Evolutionary conservation across 305 asterid genomes (phyloP).

Genomic region (Striga hermonthica): DNA sequence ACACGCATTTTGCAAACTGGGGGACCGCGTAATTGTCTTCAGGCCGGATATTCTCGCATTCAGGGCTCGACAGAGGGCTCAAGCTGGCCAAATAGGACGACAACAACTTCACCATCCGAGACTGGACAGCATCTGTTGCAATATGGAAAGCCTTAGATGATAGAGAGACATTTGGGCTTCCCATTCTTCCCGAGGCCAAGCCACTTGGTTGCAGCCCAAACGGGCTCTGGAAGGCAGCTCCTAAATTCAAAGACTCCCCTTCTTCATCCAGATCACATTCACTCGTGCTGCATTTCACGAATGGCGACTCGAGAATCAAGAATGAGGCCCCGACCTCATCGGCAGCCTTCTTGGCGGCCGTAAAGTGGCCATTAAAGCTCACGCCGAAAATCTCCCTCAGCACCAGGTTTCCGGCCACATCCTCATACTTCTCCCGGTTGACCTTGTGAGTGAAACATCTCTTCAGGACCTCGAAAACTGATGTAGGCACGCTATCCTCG

Average conservation of each 20-base stretch:
- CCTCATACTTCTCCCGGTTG: constrained; percentile 67
- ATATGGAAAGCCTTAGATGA: constrained; percentile 36
- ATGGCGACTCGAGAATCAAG: constrained; percentile 75
- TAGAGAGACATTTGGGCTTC: constrained; percentile 32
- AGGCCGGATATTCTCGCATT: constrained; percentile 39
- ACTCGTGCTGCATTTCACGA: constrained; percentile 37
- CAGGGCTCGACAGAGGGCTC: constrained; percentile 32
- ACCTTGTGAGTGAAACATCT: constrained; percentile 67
- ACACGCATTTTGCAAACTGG: constrained; percentile 65
- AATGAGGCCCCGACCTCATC: constrained; percentile 79
- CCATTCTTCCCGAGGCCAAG: constrained; percentile 42
- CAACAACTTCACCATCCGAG: constrained; percentile 55
- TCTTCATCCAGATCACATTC: constrained; percentile 22
- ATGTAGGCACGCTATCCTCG: constrained; percentile 61
- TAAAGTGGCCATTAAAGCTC: constrained; percentile 65
- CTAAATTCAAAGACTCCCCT: constrained; percentile 31
- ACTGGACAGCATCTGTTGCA: constrained; percentile 47
- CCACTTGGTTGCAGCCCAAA: constrained; percentile 44
- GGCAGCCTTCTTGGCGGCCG: constrained; percentile 78
- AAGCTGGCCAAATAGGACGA: constrained; percentile 43
- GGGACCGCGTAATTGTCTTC: constrained; percentile 62
- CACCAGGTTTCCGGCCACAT: constrained; percentile 70
- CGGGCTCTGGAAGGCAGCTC: constrained; percentile 34
- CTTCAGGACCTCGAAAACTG: constrained; percentile 72
- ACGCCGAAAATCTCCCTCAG: constrained; percentile 84